Evolutionary conservation across 495 filamentous ascomycete species (phyloP).

Genomic region (Aspergillus conjunctus): DNA sequence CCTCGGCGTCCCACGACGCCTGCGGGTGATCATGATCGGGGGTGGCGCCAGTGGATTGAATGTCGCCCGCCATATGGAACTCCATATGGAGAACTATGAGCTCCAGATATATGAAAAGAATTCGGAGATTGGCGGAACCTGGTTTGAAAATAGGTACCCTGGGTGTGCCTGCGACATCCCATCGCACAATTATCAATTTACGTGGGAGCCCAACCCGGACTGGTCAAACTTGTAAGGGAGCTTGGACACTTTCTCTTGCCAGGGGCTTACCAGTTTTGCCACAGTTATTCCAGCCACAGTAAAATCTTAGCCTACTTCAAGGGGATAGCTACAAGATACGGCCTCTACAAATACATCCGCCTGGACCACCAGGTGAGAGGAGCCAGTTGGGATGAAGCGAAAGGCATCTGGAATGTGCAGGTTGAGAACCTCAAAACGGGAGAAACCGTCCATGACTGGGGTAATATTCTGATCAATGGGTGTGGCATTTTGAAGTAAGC

Average conservation of each 20-base stretch:
- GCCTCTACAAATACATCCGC: neutral
- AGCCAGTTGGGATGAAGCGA: conserved; percentile 1
- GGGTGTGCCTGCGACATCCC: conserved; percentile 58
- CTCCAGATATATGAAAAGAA: conserved; percentile 10
- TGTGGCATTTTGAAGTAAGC: conserved; percentile 6
- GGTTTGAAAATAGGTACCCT: conserved; percentile 62
- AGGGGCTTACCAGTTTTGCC: neutral
- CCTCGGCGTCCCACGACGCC: neutral
- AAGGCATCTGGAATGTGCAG: conserved; percentile 5
- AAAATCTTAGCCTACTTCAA: conserved; percentile 9
- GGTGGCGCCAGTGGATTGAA: neutral
- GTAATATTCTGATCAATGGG: conserved; percentile 10
- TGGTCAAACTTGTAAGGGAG: conserved; percentile 4
- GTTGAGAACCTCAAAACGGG: neutral
- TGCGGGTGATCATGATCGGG: neutral
- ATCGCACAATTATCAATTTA: conserved; percentile 47
- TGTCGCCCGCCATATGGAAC: neutral
- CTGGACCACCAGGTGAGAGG: neutral
- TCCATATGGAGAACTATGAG: neutral
- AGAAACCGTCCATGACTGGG: conserved; percentile 4
- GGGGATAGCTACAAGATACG: neutral
- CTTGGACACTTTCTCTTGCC: neutral
- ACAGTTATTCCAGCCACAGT: neutral
- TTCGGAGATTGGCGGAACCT: conserved; percentile 49
- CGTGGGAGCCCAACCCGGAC: conserved; percentile 3